Evolutionary conservation across 139 green algal species (phyloP), one percentile per base, ranked within the genome.

Genomic region (Tetraselmis chui): DNA sequence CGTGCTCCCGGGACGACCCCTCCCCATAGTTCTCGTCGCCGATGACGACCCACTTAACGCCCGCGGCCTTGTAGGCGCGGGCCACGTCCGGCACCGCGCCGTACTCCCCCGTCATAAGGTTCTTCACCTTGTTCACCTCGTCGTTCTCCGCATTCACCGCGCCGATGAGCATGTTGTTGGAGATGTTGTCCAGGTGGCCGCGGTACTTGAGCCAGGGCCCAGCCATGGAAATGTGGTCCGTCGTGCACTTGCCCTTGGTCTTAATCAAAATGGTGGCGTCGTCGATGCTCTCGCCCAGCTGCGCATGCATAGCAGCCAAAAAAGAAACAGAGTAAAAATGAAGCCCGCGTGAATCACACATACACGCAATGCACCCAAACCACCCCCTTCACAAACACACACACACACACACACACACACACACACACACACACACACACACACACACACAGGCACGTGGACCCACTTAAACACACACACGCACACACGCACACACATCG

Each of bases 101-200:
- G 59, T 91, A 94, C 80, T 93, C 88, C 26, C 90, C 92, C 1
- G 87, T 91, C 59, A 92, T 25, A 80, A 85, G 80, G 84, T 94
- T 93, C 83, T 90, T 89, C 23, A 97, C 85, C 31, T 79, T 92
- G 91, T 96, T 93, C 76, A 91, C 84, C 86, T 92, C 28, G 81
- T 87, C 92, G 84, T 98, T 98, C 79, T 94, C 92, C 23, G 91
- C 86, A 88, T 98, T 98, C 79, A 97, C 88, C 23, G 95, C 95
- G 78, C 95, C 95, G 83, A 98, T 98, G 80, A 98, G 92, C 91
- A 98, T 93, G 91, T 98, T 98, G 90, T 98, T 98, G 83, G 89
- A 95, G 89, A 98, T 98, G 90, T 98, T 98, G 89, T 98, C 95
- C 85, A 98, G 89, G 91, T 98, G 95, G 76, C 95, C 95, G 84